Conservation (phyloP, 768 basidiomycete species). For the Kwoniella europaea region DNA sequence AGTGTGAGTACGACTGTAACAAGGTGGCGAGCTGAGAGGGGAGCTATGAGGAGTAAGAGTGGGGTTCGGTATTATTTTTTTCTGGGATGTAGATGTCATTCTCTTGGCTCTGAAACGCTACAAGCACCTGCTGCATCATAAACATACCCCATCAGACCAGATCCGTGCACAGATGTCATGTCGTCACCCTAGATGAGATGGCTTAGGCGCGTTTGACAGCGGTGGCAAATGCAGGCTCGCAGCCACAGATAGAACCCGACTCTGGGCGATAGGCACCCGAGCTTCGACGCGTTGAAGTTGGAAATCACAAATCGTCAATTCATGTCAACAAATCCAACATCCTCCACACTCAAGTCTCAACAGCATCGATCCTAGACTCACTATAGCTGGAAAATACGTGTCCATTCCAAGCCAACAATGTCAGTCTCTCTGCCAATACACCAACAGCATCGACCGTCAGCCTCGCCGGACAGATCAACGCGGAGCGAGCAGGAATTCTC, state of each 20-base stretch:
- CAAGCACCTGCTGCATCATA: no score
- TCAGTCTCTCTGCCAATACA: not conserved
- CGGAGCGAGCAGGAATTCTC: constrained; percentile 19
- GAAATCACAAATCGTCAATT: not conserved
- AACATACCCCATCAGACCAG: no score
- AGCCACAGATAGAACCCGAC: no score
- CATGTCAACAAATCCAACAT: not conserved
- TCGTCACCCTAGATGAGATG: not conserved
- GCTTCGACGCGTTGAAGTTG: not conserved
- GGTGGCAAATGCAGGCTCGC: not conserved
- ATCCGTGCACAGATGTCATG: not conserved
- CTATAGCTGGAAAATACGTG: no score
- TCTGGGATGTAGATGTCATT: not conserved
- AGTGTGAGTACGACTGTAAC: not conserved
- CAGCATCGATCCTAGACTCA: no score
- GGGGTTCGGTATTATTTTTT: not conserved
- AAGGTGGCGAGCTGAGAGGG: no score
- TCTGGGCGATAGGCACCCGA: no score
- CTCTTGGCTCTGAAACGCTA: not conserved
- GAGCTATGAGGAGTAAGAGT: not conserved
- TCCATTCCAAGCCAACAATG: not conserved
- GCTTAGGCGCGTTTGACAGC: not conserved
- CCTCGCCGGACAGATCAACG: constrained; percentile 26
- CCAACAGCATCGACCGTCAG: not conserved
- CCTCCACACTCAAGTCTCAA: not conserved